Evolutionary conservation across 1,284 basidiomycete species (phyloP).

Genomic region (Somion occarium): DNA sequence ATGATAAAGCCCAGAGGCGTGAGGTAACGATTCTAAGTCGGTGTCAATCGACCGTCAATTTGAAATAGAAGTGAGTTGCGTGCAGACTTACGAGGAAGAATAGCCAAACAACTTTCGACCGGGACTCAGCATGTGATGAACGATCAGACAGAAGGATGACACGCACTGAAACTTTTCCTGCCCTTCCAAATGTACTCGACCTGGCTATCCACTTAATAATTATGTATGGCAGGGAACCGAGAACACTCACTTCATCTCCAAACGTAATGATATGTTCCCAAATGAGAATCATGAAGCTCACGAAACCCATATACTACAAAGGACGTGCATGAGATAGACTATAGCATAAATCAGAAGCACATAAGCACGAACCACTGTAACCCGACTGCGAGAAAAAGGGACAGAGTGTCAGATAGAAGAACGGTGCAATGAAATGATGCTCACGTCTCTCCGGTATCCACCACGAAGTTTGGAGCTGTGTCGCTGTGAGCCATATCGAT

Average conservation of each 20-base stretch:
- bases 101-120: conserved; percentile 36
- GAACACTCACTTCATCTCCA: conserved; percentile 34
- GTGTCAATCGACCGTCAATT: not conserved
- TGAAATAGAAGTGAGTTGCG: not conserved
- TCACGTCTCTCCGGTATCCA: conserved; percentile 12
- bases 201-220: conserved; percentile 18
- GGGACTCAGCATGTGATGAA: not conserved
- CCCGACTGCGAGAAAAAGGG: conserved; percentile 8
- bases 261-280: conserved; percentile 50
- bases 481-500: conserved; percentile 5
- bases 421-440: conserved; percentile 2
- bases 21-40: conserved; percentile 30
- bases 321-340: not conserved
- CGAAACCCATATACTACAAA: conserved; percentile 43
- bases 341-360: not conserved
- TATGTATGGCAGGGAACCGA: not conserved
- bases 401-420: not conserved
- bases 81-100: conserved; percentile 38
- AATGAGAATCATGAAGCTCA: conserved; percentile 39
- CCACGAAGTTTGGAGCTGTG: not conserved
- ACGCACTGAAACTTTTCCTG: conserved; percentile 39
- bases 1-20: conserved; percentile 46
- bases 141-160: not conserved
- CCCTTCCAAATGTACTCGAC: conserved; percentile 48
- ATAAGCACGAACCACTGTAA: conserved; percentile 10